Percentiles rank a stretch among this genome's conserved stretches.
phyloP scores from a whole-genome alignment of 768 basidiomycete species.

The Auricularia sp. region DNA sequence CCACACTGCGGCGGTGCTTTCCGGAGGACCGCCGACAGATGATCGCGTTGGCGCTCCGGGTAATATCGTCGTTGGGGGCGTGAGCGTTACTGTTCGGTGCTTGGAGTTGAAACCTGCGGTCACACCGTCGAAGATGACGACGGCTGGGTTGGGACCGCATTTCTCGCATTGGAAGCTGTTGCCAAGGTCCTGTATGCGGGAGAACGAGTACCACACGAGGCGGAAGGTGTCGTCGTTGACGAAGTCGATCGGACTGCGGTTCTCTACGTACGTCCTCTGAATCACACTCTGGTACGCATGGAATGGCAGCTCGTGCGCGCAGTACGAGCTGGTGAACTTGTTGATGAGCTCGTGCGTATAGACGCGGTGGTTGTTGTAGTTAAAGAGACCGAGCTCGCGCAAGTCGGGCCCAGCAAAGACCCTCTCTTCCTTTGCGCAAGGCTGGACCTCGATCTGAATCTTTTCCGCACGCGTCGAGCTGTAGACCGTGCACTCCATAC shows the following conservation, averaged over 20 bases:
- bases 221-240: constrained; percentile 11
- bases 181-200: constrained; percentile 8
- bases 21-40: neutral
- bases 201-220: constrained; percentile 10
- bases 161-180: constrained; percentile 7
- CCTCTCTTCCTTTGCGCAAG: too few relatives aligned
- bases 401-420: too few relatives aligned
- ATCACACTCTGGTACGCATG: too few relatives aligned
- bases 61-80: neutral
- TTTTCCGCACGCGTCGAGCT: too few relatives aligned
- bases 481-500: too few relatives aligned
- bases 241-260: neutral
- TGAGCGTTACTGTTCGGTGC: neutral
- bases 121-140: constrained; percentile 11
- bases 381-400: too few relatives aligned
- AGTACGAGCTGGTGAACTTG: too few relatives aligned
- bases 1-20: neutral
- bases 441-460: too few relatives aligned
- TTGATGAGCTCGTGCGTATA: too few relatives aligned
- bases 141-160: constrained; percentile 8
- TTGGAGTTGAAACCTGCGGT: neutral
- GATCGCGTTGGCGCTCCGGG: neutral
- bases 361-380: too few relatives aligned
- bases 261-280: constrained; percentile 10
- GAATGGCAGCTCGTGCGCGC: too few relatives aligned